A percentile compares a stretch with the other conserved stretches of the same genome.
Evolutionary conservation across 164 flowering plant genomes (phyloP).

Genomic region (Pachysandra terminalis): DNA sequence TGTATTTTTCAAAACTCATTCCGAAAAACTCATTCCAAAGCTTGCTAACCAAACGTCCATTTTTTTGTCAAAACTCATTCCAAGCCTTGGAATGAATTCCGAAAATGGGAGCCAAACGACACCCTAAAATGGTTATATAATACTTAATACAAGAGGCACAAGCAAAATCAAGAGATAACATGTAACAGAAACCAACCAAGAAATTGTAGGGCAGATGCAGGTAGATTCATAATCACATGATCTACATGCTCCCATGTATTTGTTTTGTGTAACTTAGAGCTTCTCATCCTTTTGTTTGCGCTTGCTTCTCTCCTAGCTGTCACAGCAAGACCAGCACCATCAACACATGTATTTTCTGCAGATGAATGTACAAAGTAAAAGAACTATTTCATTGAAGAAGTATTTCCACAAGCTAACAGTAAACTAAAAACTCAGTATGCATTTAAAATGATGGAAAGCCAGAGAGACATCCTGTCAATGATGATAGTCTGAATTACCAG

Average conservation of each 20-base stretch:
- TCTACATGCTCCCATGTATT: constrained; percentile 93
- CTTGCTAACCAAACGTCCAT: too few species aligned
- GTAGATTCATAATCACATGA: constrained; percentile 94
- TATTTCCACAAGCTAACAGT: not conserved
- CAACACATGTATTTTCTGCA: constrained; percentile 41
- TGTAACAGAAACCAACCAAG: constrained; percentile 42
- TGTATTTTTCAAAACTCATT: too few species aligned
- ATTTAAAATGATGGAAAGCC: too few species aligned
- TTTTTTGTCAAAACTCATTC: too few species aligned
- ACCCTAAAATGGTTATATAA: not conserved
- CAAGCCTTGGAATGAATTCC: too few species aligned
- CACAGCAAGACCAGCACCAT: constrained; percentile 15
- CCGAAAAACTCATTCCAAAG: too few species aligned
- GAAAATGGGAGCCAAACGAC: not conserved
- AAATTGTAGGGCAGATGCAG: constrained; percentile 93
- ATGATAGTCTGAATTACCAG: not conserved
- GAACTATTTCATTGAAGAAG: not conserved
- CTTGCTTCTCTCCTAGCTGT: constrained; percentile 36
- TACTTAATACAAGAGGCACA: not conserved
- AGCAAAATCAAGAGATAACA: too few species aligned
- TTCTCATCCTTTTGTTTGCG: constrained; percentile 54
- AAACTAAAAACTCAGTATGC: not conserved
- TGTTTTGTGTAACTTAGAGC: constrained; percentile 27
- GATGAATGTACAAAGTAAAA: not conserved
- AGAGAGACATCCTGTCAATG: too few species aligned